These are phyloP conservation scores for Pichia thaimueangensis DNA, from an alignment of 805 yeast genomes.

Conservation along the genomic window DNA sequence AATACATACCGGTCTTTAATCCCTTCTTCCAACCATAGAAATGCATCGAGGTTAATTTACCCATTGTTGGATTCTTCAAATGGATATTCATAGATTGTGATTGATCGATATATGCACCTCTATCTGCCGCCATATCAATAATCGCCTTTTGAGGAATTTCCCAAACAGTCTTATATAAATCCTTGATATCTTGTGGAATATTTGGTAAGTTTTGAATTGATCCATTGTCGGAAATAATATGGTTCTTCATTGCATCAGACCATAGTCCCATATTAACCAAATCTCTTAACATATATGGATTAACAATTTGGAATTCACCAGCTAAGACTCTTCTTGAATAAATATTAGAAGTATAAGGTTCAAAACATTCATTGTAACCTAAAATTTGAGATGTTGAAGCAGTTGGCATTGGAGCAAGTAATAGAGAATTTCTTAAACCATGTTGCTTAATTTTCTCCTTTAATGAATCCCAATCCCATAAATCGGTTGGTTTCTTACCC, in stretches of 20 bases:
- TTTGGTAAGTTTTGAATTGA: slow-evolving; percentile 50
- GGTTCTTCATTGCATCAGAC: slow-evolving; percentile 52
- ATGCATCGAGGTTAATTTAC: slow-evolving; percentile 96
- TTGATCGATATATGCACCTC: slow-evolving; percentile 81
- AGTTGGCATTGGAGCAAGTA: slow-evolving; percentile 63
- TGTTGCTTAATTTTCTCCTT: slow-evolving; percentile 41
- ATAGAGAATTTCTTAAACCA: slow-evolving; percentile 53
- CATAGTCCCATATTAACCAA: slow-evolving; percentile 53
- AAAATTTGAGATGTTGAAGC: slow-evolving; percentile 61
- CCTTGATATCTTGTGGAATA: slow-evolving; percentile 48
- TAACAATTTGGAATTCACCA: slow-evolving; percentile 60
- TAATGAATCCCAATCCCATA: slow-evolving; percentile 54
- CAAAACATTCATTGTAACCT: slow-evolving; percentile 58
- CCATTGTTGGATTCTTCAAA: slow-evolving; percentile 91
- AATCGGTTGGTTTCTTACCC: slow-evolving; percentile 52
- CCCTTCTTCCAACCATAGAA: slow-evolving; percentile 99
- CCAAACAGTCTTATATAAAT: slow-evolving; percentile 55
- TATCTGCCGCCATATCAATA: slow-evolving; percentile 63
- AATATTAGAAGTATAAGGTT: slow-evolving; percentile 57
- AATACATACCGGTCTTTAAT: slow-evolving; percentile 98
- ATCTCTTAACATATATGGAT: slow-evolving; percentile 52
- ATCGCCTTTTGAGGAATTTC: slow-evolving; percentile 53
- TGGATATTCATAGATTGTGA: slow-evolving; percentile 92
- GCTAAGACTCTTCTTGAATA: slow-evolving; percentile 58
- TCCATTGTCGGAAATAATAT: slow-evolving; percentile 50